phyloP scores from a whole-genome alignment of 495 filamentous ascomycete genomes.

The Penicillium simplicissimum region DNA sequence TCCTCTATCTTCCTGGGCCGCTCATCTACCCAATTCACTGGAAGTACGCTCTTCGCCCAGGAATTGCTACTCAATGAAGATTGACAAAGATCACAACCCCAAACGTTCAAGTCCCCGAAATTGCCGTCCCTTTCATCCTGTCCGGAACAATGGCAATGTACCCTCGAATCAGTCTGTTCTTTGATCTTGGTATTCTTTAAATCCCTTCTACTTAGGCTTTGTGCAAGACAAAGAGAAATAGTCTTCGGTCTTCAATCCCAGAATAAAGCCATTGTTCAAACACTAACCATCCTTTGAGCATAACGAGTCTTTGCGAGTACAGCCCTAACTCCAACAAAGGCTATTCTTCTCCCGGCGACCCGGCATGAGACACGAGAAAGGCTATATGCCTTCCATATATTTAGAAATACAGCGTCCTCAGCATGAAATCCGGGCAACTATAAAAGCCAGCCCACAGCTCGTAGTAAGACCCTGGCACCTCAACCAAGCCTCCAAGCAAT shows the following conservation, averaged over 20 bases:
- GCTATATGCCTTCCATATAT: neutral
- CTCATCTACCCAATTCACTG: too few species aligned
- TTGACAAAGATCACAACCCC: too few species aligned
- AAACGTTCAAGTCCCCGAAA: too few species aligned
- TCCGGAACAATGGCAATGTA: neutral
- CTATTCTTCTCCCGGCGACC: neutral
- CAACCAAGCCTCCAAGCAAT: neutral
- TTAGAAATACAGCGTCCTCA: too few species aligned
- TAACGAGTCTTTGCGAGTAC: neutral
- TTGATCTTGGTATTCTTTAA: neutral
- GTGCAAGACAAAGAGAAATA: neutral
- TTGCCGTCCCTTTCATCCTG: too few species aligned
- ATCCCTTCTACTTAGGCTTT: neutral
- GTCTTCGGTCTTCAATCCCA: neutral
- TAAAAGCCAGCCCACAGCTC: neutral
- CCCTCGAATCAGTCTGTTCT: neutral
- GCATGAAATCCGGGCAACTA: neutral
- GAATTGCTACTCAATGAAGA: too few species aligned
- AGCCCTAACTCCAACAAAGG: neutral
- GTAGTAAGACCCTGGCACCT: neutral
- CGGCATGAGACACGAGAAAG: neutral
- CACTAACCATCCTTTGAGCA: neutral
- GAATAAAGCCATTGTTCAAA: neutral
- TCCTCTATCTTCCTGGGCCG: too few species aligned
- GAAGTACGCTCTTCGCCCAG: too few species aligned